These are phyloP conservation scores for Aspergillus haitiensis DNA, from an alignment of 495 filamentous ascomycete genomes.

Conservation along the genomic window DNA sequence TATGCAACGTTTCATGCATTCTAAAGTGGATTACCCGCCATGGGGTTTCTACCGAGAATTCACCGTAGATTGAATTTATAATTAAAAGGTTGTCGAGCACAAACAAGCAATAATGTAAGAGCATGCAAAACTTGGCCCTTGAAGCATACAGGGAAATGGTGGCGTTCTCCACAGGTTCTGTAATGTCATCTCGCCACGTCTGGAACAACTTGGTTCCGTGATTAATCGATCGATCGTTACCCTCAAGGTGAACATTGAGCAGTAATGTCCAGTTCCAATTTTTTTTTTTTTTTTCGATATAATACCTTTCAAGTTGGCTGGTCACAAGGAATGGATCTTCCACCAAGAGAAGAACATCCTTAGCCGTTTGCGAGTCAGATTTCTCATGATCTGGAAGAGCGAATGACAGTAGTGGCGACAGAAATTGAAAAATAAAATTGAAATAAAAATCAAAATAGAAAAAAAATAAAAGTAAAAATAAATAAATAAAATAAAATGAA, in stretches of 20 bases:
- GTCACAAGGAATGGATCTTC: background rate
- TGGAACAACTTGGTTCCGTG: slow-evolving; percentile 6
- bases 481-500: background rate
- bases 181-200: slow-evolving; percentile 4
- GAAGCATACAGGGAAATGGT: background rate
- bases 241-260: background rate
- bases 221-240: background rate
- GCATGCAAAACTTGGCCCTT: too few species aligned
- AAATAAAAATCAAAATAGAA: background rate
- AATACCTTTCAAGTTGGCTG: too few species aligned
- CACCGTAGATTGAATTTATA: too few species aligned
- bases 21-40: too few species aligned
- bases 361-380: background rate
- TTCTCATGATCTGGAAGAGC: background rate
- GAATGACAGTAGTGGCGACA: slow-evolving; percentile 6
- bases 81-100: too few species aligned
- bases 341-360: background rate
- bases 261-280: too few species aligned
- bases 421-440: background rate
- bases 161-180: slow-evolving; percentile 7
- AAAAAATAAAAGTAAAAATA: background rate
- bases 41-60: too few species aligned
- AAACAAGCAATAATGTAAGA: too few species aligned
- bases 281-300: too few species aligned
- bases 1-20: too few species aligned